Base-by-base conservation (phyloP, 208 protist genomes). In the Acanthamoeba sp. region DNA sequence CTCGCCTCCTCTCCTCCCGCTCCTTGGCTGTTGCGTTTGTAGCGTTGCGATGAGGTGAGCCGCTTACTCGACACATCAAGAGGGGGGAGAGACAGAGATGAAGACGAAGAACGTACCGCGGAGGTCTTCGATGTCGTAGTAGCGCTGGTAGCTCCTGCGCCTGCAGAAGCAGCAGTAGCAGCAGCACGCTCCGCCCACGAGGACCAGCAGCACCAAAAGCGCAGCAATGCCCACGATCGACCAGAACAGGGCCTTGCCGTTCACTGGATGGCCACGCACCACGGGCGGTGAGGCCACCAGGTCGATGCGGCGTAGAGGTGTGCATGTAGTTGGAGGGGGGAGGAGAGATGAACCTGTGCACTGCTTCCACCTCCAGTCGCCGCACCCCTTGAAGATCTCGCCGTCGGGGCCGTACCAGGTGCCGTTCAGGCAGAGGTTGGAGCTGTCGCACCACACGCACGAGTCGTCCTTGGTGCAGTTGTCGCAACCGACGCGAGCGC, bases 191-290 rank as follows among this genome's bases (percentile, higher is more conserved):
- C 10, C 22, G 9, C 45, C 22, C 50, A 89, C 16, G 29, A 89
- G 80, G 42, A 27, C 18, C n/a, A 89, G 12, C 32, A 89, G 50
- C 29, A 89, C 50, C 18, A 62, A 20, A 10, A 29, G 16, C 32
- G 45, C 80, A 22, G 38, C 50, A 16, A 89, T 89, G 24, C 32
- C 80, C 16, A 89, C 80, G 80, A n/a, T 27, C 32, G 80, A 89
- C 80, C 80, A 89, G 55, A 89, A 89, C 45, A 89, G 42, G n/a
- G 80, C 80, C 80, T 89, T 89, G 38, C 80, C 80, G 80, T 89
- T 89, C 80, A 89, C 80, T 89, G 80, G 24, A 38, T 22, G 62
- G 62, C 29, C 27, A 27, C 20, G 27, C 7, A 6, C 29, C 62
- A 71, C 22, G 29, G 27, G 62, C 48, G 48, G 48, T 16, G 48